A percentile compares a stretch with the other conserved stretches of the same genome.
phyloP scores from a whole-genome alignment of 176 grass and related monocot genomes.

The Eragrostis nindensis region DNA sequence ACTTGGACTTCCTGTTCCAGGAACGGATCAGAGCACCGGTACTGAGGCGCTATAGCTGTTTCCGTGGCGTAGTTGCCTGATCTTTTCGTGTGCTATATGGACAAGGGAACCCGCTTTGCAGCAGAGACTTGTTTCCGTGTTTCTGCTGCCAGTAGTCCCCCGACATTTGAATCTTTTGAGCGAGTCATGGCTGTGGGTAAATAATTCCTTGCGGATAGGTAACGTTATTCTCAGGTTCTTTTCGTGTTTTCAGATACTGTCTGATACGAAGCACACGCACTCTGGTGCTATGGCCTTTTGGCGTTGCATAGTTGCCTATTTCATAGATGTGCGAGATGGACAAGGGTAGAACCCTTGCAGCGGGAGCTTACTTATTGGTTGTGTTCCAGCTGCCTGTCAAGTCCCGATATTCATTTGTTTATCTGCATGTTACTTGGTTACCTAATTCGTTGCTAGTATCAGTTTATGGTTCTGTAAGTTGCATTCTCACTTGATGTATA shows the following conservation, averaged over 20 bases:
- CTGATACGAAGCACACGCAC: background rate
- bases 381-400: constrained; percentile 41
- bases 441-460: background rate
- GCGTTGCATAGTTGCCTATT: constrained; percentile 30
- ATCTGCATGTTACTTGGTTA: background rate
- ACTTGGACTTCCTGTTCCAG: background rate
- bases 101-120: constrained; percentile 51
- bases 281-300: constrained; percentile 16
- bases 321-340: constrained; percentile 24
- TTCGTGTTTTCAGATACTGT: no score
- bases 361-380: background rate
- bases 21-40: constrained; percentile 29
- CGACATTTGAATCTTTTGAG: no score
- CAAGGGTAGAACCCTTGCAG: constrained; percentile 30
- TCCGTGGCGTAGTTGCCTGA: constrained; percentile 11
- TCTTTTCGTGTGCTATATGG: constrained; percentile 27
- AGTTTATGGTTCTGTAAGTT: background rate
- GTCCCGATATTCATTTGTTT: background rate
- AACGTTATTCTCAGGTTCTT: no score
- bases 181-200: no score
- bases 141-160: constrained; percentile 50
- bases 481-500: background rate
- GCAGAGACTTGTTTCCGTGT: constrained; percentile 6
- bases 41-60: constrained; percentile 37
- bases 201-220: no score